phyloP scores from a whole-genome alignment of 2,329 filamentous ascomycete genomes.

The Tolypocladium tropicale region DNA sequence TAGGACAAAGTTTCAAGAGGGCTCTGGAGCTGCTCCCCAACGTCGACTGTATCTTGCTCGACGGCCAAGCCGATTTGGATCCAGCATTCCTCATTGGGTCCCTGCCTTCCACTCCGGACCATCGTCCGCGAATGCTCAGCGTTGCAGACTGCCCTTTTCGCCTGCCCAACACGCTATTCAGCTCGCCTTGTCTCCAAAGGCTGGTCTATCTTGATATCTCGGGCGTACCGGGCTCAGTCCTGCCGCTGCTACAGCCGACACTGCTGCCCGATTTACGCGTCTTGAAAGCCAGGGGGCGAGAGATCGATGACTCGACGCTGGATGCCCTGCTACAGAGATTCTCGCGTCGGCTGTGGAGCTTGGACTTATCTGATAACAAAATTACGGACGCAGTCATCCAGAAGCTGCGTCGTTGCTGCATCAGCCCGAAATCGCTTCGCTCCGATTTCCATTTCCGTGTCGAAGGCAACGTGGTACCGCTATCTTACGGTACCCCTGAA shows the following conservation, averaged over 20 bases:
- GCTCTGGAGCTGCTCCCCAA: conserved; percentile 30
- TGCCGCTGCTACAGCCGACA: conserved; percentile 20
- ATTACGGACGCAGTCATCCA: conserved; percentile 35
- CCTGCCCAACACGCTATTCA: conserved; percentile 30
- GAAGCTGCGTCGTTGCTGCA: conserved; percentile 16
- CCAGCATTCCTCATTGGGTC: conserved; percentile 22
- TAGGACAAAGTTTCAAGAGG: conserved; percentile 26
- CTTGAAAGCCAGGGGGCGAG: conserved; percentile 37
- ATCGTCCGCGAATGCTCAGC: conserved; percentile 29
- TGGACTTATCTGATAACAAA: conserved; percentile 43
- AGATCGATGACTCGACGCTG: conserved; percentile 30
- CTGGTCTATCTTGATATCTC: conserved; percentile 46
- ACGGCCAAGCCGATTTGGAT: conserved; percentile 35
- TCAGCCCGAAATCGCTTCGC: conserved; percentile 21
- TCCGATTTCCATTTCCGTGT: conserved; percentile 27
- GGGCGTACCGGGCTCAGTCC: conserved; percentile 33
- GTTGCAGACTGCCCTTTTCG: conserved; percentile 28
- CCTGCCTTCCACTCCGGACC: conserved; percentile 1
- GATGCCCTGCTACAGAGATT: conserved; percentile 22
- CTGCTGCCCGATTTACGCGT: conserved; percentile 37
- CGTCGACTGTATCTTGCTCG: conserved; percentile 35
- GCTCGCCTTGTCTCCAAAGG: conserved; percentile 20
- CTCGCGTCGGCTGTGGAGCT: conserved; percentile 39
- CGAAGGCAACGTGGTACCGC: conserved; percentile 33
- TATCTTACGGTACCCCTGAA: conserved; percentile 16